phyloP scores from a whole-genome alignment of 2,329 filamentous ascomycete species.

The Fusarium setosum region DNA sequence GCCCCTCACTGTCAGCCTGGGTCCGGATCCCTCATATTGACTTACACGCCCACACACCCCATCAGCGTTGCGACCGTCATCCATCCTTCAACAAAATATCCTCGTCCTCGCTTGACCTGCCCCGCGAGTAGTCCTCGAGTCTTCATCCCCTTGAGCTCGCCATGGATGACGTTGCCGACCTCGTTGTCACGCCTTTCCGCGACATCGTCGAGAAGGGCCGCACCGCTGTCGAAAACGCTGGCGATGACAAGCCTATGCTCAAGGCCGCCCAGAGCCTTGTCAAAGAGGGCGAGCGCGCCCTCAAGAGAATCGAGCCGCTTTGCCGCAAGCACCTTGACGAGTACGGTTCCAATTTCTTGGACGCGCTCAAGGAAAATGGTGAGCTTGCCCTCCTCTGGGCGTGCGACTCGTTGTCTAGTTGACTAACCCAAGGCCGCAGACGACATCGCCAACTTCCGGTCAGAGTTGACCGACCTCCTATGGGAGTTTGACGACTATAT shows the following conservation, averaged over 20 bases:
- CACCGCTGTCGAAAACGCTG: constrained; percentile 59
- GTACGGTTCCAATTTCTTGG: constrained; percentile 61
- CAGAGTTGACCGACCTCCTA: constrained; percentile 60
- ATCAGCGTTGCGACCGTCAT: constrained; percentile 4
- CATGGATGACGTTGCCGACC: constrained; percentile 56
- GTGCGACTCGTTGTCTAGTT: neutral
- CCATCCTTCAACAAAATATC: constrained; percentile 7
- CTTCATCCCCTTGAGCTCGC: constrained; percentile 3
- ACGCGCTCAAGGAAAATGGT: constrained; percentile 67
- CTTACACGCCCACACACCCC: constrained; percentile 40
- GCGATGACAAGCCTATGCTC: constrained; percentile 57
- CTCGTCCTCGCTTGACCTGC: neutral
- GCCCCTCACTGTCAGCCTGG: constrained; percentile 19
- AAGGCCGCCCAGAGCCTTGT: constrained; percentile 60
- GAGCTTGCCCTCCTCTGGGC: constrained; percentile 35
- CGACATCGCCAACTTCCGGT: constrained; percentile 60
- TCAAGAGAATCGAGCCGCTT: constrained; percentile 63
- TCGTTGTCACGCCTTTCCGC: constrained; percentile 63
- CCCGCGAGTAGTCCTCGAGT: neutral
- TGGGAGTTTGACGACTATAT: constrained; percentile 69
- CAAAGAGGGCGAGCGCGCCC: constrained; percentile 60
- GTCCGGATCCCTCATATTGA: constrained; percentile 37
- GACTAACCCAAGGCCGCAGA: constrained; percentile 49
- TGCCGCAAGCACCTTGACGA: constrained; percentile 61
- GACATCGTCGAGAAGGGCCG: constrained; percentile 65